Evolutionary conservation across 164 flowering plant species (phyloP), one percentile per base, ranked within the genome.

Genomic region (Aristolochia contorta): DNA sequence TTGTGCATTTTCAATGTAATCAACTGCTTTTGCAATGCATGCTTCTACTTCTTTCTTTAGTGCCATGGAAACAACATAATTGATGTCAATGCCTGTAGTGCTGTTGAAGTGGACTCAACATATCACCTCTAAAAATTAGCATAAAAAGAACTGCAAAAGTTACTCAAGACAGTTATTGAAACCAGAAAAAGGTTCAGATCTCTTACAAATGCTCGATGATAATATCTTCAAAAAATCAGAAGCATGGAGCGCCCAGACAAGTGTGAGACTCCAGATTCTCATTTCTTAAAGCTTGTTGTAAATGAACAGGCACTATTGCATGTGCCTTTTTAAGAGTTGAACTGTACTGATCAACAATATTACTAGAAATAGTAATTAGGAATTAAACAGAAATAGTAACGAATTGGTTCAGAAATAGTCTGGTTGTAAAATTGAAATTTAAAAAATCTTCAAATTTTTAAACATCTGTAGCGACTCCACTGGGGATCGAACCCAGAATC

Each of bases 161-260:
- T 48, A 27, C 47, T 37, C 14, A 21, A 54, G 14, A 41, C n/a
- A n/a, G n/a, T n/a, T 15, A 19, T 43, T 3, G 46, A 56, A 15
- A 19, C 30, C 47, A 50, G 27, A 53, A n/a, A 64, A 53, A 30
- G 59, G 64, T 64, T 45, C 53, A 47, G 65, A 67, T 47, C 61
- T 70, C 93, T 93, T 82, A 93, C 98, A 92, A 87, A 59, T 93
- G 87, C 70, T 93, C 98, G 67, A 93, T 93, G 43, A 90, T 93
- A 58, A 90, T 86, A 70, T 92, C 96, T 15, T 91, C 97, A 75
- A 92, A 92, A 21, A 90, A 82, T 92, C 96, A 27, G 97, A 86
- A 54, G 98, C 97, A 71, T 92, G 89, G 69, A 92, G 65, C 65
- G 87, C 50, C 97, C 89, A 87, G 61, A 58, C 43, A 37, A 37